Evolutionary conservation across 768 basidiomycete genomes (phyloP).

Genomic region (Aureoboletus auriporus): DNA sequence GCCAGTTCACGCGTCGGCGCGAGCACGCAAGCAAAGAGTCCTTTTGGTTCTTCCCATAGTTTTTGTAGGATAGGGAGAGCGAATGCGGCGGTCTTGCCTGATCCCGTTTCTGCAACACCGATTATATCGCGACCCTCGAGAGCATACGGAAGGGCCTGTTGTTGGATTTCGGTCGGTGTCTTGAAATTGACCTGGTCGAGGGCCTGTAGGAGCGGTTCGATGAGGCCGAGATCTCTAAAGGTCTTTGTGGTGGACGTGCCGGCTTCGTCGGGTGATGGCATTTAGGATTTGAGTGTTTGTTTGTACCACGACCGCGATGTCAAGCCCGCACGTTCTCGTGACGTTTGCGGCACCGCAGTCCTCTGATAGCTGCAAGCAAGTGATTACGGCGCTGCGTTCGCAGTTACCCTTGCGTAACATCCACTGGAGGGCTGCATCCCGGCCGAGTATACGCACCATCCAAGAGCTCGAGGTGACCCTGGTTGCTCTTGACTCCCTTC

Average conservation of each 20-base stretch:
- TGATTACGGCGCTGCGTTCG: conserved; percentile 57
- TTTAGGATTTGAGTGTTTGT: conserved; percentile 23
- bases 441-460: conserved; percentile 77
- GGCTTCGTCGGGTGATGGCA: conserved; percentile 67
- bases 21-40: conserved; percentile 88
- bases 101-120: conserved; percentile 96
- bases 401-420: conserved; percentile 85
- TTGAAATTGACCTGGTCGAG: conserved; percentile 79
- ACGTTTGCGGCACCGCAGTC: conserved; percentile 66
- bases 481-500: conserved; percentile 59
- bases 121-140: conserved; percentile 93
- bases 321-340: conserved; percentile 54
- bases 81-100: conserved; percentile 97
- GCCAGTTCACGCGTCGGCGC: conserved; percentile 98
- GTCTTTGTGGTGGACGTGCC: conserved; percentile 43
- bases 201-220: conserved; percentile 84
- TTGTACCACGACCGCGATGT: conserved; percentile 26
- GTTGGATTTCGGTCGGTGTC: conserved; percentile 88
- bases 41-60: conserved; percentile 92
- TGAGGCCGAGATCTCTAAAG: conserved; percentile 85
- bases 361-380: conserved; percentile 72
- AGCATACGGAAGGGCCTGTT: conserved; percentile 79
- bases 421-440: conserved; percentile 82
- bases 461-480: conserved; percentile 82
- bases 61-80: conserved; percentile 94